A percentile compares a stretch with the other conserved stretches of the same genome.
phyloP scores from a whole-genome alignment of 2,329 filamentous ascomycete genomes.

The Elsinoe perseae region DNA sequence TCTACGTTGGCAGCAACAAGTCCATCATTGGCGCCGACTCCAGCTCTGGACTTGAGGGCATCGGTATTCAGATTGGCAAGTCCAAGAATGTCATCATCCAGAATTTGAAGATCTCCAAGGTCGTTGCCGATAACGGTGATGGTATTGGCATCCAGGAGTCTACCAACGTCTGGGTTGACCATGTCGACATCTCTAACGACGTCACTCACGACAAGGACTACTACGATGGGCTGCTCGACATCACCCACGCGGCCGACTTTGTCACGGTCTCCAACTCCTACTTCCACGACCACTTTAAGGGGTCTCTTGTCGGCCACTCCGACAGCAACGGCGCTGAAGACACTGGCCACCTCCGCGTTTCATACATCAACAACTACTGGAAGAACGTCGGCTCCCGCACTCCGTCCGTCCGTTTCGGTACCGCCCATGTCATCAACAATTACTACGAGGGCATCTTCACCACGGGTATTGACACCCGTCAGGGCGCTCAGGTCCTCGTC shows the following conservation, averaged over 20 bases:
- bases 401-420: conserved; percentile 59
- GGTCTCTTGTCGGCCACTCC: conserved; percentile 53
- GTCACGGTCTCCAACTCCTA: conserved; percentile 46
- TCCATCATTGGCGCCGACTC: conserved; percentile 45
- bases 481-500: conserved; percentile 37
- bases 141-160: conserved; percentile 44
- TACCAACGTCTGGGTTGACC: conserved; percentile 57
- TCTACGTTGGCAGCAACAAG: conserved; percentile 44
- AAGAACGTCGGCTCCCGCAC: conserved; percentile 56
- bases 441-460: conserved; percentile 31
- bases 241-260: conserved; percentile 56
- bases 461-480: conserved; percentile 36
- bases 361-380: conserved; percentile 61
- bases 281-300: conserved; percentile 55
- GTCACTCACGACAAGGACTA: conserved; percentile 57
- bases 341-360: conserved; percentile 54
- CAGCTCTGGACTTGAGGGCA: conserved; percentile 36
- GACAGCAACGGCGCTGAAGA: conserved; percentile 53
- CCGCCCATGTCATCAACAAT: conserved; percentile 53
- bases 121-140: conserved; percentile 43
- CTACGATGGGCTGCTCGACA: conserved; percentile 60
- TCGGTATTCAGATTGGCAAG: conserved; percentile 43
- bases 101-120: conserved; percentile 48
- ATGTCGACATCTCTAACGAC: conserved; percentile 57
- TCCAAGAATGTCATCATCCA: conserved; percentile 50